phyloP scores from a whole-genome alignment of 2,329 filamentous ascomycete species.

The Aspergillus tanneri region DNA sequence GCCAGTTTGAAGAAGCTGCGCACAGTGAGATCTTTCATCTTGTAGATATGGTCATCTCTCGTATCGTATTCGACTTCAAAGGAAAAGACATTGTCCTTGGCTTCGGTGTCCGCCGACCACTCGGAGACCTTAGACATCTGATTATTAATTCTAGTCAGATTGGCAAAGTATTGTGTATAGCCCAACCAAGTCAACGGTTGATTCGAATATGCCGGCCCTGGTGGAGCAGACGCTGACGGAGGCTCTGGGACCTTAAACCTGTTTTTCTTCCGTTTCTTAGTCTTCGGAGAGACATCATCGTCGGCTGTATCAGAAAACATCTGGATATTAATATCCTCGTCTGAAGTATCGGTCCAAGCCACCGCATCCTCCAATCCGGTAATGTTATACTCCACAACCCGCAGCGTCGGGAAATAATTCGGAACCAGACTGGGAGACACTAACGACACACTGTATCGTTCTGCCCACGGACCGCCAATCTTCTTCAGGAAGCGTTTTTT shows the following conservation, averaged over 20 bases:
- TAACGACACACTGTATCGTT: slow-evolving; percentile 78
- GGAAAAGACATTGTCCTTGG: slow-evolving; percentile 57
- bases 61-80: slow-evolving; percentile 89
- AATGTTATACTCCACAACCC: slow-evolving; percentile 94
- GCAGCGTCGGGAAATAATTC: slow-evolving; percentile 84
- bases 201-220: slow-evolving; percentile 85
- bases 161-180: slow-evolving; percentile 90
- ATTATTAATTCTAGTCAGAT: slow-evolving; percentile 87
- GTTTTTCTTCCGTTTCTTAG: slow-evolving; percentile 49
- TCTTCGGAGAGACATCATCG: slow-evolving; percentile 30
- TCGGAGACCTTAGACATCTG: slow-evolving; percentile 47
- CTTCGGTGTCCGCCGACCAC: slow-evolving; percentile 53
- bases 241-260: slow-evolving; percentile 65
- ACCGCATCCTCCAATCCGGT: slow-evolving; percentile 64
- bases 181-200: slow-evolving; percentile 76
- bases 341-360: slow-evolving; percentile 29
- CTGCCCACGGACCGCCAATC: slow-evolving; percentile 77
- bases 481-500: slow-evolving; percentile 57
- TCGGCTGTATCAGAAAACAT: slow-evolving; percentile 9
- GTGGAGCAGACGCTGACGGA: slow-evolving; percentile 69
- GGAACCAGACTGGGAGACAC: slow-evolving; percentile 87
- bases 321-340: neutral
- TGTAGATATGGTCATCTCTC: slow-evolving; percentile 70
- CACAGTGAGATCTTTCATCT: slow-evolving; percentile 79
- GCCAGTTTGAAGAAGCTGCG: slow-evolving; percentile 77